A percentile compares a stretch with the other conserved stretches of the same genome.
These are phyloP conservation scores for Pyrrhoderma noxium DNA, from an alignment of 1,284 basidiomycete genomes.

Conservation along the genomic window DNA sequence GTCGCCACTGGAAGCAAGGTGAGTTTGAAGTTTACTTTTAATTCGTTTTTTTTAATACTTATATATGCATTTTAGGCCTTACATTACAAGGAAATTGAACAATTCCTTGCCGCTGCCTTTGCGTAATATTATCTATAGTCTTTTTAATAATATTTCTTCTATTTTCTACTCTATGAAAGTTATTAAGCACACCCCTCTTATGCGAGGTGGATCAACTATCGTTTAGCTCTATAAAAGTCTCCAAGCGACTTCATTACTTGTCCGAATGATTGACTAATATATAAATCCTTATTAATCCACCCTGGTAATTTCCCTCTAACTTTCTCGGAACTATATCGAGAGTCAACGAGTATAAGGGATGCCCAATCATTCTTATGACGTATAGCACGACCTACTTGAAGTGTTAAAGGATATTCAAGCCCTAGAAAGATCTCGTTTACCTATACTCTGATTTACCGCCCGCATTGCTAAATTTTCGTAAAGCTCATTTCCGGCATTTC, in stretches of 20 bases:
- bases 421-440: conserved; percentile 36
- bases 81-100: conserved; percentile 15
- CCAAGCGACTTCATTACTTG: conserved; percentile 65
- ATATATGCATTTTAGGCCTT: conserved; percentile 1
- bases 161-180: neutral
- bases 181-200: neutral
- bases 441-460: conserved; percentile 95
- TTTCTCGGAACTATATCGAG: conserved; percentile 59
- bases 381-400: conserved; percentile 71
- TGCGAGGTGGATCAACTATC: neutral
- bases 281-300: conserved; percentile 75
- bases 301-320: conserved; percentile 75
- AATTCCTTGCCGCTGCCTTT: conserved; percentile 16
- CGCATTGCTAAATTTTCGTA: conserved; percentile 97
- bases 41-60: neutral
- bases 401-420: conserved; percentile 1
- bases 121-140: neutral
- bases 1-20: conserved; percentile 89
- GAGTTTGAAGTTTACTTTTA: conserved; percentile 18
- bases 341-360: conserved; percentile 76
- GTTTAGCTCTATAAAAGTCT: conserved; percentile 54
- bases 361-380: conserved; percentile 86
- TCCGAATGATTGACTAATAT: conserved; percentile 64
- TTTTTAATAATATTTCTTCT: neutral
- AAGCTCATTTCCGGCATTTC: conserved; percentile 75